A percentile compares a stretch with the other conserved stretches of the same genome.
These are phyloP conservation scores for Erysimum cheiranthoides DNA, from an alignment of 345 rosid genomes.

Conservation along the genomic window DNA sequence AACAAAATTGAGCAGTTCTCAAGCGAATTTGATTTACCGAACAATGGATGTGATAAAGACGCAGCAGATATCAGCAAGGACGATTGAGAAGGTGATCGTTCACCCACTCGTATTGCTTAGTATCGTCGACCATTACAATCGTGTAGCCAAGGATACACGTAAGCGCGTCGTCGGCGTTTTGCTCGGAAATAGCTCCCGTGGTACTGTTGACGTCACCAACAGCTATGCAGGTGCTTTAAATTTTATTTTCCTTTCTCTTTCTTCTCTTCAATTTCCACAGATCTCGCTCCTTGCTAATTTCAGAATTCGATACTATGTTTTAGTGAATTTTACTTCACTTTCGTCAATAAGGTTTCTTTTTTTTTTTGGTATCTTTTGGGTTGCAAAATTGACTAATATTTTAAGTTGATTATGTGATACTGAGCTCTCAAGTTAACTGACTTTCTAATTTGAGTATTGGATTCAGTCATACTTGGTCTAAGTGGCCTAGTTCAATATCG, in stretches of 20 bases:
- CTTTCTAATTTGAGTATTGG: too few relatives aligned
- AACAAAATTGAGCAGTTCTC: too few relatives aligned
- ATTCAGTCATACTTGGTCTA: slow-evolving; percentile 10
- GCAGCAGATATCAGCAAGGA: slow-evolving; percentile 71
- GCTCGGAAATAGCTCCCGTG: slow-evolving; percentile 71
- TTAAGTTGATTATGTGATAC: slow-evolving; percentile 7
- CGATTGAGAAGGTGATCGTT: slow-evolving; percentile 88
- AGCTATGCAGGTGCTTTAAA: slow-evolving; percentile 71
- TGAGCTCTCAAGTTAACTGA: not conserved
- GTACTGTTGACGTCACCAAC: slow-evolving; percentile 86
- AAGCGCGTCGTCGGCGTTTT: slow-evolving; percentile 86
- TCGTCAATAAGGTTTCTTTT: not conserved
- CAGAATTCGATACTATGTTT: not conserved
- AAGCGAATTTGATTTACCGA: slow-evolving; percentile 2
- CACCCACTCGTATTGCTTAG: slow-evolving; percentile 94
- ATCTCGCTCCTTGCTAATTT: not conserved
- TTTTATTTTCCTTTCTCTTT: not conserved
- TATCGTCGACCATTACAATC: slow-evolving; percentile 89
- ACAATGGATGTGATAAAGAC: slow-evolving; percentile 88
- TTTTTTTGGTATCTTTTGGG: not conserved
- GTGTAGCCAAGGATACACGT: slow-evolving; percentile 85
- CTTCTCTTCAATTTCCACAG: slow-evolving; percentile 1
- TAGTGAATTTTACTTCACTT: not conserved
- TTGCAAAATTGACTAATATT: not conserved
- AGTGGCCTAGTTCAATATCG: not conserved